A percentile compares a stretch with the other conserved stretches of the same genome.
These are phyloP conservation scores for Euphrasia confusa DNA, from an alignment of 257 asterid genomes.

Conservation along the genomic window DNA sequence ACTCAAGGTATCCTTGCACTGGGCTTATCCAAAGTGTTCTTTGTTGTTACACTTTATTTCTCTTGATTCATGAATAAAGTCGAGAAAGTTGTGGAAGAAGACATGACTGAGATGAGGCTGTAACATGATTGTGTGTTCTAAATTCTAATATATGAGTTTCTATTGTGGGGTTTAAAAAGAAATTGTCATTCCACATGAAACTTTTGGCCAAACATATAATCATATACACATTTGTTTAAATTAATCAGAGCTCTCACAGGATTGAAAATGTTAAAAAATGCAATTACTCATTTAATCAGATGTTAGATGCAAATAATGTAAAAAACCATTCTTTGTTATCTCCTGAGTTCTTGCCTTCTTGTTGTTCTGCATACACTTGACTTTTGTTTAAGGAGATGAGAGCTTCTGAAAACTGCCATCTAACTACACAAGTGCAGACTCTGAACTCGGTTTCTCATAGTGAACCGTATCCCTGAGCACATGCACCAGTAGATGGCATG, in stretches of 20 bases:
- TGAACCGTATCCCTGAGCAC: slow-evolving; percentile 47
- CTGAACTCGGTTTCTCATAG: slow-evolving; percentile 47
- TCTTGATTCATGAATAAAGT: not conserved
- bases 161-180: too few relatives aligned
- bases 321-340: not conserved
- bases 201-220: too few relatives aligned
- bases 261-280: not conserved
- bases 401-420: not conserved
- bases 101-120: too few relatives aligned
- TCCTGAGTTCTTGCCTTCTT: too few relatives aligned
- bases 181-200: too few relatives aligned
- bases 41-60: not conserved
- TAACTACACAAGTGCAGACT: slow-evolving; percentile 21
- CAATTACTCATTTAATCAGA: not conserved
- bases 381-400: not conserved
- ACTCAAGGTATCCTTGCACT: slow-evolving; percentile 22
- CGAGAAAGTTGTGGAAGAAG: too few relatives aligned
- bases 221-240: too few relatives aligned
- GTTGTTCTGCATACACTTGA: not conserved
- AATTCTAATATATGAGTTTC: too few relatives aligned
- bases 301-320: slow-evolving; percentile 13
- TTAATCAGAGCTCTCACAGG: too few relatives aligned
- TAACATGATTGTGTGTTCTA: too few relatives aligned
- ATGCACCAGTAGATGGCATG: slow-evolving; percentile 51
- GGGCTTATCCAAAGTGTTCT: slow-evolving; percentile 22